phyloP scores from a whole-genome alignment of 768 basidiomycete species.

The Podaxis sp. region DNA sequence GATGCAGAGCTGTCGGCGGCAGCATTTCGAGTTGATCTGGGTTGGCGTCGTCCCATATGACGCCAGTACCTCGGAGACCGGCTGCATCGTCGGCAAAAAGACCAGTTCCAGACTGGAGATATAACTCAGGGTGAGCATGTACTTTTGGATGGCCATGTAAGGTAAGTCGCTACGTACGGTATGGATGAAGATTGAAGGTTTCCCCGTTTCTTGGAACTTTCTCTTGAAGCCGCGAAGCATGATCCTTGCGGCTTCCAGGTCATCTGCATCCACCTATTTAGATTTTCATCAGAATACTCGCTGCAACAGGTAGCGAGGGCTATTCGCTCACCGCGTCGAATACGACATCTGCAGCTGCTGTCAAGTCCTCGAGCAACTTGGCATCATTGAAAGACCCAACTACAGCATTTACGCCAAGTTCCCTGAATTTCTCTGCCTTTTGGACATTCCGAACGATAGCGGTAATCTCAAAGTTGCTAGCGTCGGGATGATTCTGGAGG shows the following conservation, averaged over 20 bases:
- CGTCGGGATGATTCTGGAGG: conserved; percentile 38
- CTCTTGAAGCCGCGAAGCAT: conserved; percentile 39
- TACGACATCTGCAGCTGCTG: conserved; percentile 45
- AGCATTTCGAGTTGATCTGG: conserved; percentile 42
- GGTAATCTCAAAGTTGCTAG: conserved; percentile 37
- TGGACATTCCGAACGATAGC: conserved; percentile 43
- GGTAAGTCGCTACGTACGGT: conserved; percentile 34
- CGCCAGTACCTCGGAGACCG: conserved; percentile 37
- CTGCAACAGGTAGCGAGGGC: background rate
- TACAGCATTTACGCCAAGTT: conserved; percentile 36
- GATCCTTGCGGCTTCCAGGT: conserved; percentile 36
- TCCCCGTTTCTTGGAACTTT: conserved; percentile 31
- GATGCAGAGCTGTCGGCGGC: conserved; percentile 45
- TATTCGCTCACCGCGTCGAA: conserved; percentile 35
- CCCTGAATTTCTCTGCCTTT: conserved; percentile 43
- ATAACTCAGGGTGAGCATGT: background rate
- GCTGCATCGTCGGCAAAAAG: conserved; percentile 43
- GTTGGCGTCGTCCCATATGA: conserved; percentile 51
- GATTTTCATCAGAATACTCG: background rate
- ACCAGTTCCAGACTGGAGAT: conserved; percentile 33
- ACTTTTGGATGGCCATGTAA: background rate
- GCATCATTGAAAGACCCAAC: conserved; percentile 44
- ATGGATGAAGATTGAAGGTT: conserved; percentile 38
- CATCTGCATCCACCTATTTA: conserved; percentile 38
- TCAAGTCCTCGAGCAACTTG: conserved; percentile 35